Conservation (phyloP, 345 rosid species). For the Hevea brasiliensis region DNA sequence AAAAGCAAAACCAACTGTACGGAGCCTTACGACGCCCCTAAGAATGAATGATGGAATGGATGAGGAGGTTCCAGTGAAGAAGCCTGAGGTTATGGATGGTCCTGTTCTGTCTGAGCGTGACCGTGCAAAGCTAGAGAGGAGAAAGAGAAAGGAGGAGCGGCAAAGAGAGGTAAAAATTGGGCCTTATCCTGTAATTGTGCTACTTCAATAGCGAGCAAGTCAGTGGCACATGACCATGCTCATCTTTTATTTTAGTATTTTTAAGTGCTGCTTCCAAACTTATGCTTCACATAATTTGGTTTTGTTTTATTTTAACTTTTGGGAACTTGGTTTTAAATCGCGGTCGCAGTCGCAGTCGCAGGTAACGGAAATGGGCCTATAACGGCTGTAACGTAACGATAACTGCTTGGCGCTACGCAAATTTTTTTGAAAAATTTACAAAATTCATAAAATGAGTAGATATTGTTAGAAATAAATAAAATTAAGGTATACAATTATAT, state of each 20-base stretch:
- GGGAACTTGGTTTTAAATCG: too few species aligned
- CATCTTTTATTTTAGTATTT: neutral
- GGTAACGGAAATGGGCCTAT: too few species aligned
- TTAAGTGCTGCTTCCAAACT: neutral
- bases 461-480: too few species aligned
- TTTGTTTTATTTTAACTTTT: neutral
- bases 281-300: neutral
- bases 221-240: neutral
- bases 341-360: too few species aligned
- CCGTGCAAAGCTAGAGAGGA: slow-evolving; percentile 71
- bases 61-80: slow-evolving; percentile 82
- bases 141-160: slow-evolving; percentile 93
- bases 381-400: too few species aligned
- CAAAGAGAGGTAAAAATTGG: slow-evolving; percentile 71
- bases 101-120: slow-evolving; percentile 89
- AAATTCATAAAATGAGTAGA: too few species aligned
- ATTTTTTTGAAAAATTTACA: too few species aligned
- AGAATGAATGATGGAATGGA: slow-evolving; percentile 99
- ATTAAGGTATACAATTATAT: too few species aligned
- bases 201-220: neutral
- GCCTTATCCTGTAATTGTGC: neutral
- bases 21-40: slow-evolving; percentile 84
- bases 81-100: slow-evolving; percentile 83
- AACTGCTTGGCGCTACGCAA: too few species aligned
- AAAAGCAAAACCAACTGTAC: slow-evolving; percentile 64